These are phyloP conservation scores for Globisporangium viniferum DNA, from an alignment of 352 stramenopile species.

Conservation along the genomic window DNA sequence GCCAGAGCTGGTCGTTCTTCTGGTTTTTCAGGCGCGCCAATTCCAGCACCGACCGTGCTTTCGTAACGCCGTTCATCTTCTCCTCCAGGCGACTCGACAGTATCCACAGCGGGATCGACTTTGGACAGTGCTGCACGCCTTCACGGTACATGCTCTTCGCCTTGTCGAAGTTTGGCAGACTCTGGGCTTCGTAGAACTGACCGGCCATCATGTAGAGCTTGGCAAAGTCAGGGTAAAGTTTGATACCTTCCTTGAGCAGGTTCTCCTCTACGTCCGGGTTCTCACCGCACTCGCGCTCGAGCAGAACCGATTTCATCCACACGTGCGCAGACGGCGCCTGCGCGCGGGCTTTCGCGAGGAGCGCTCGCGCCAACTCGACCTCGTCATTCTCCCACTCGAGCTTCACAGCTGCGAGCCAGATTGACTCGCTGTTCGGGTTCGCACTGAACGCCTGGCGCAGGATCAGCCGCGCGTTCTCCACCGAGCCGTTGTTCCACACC, in stretches of 20 bases:
- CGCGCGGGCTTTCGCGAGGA: slow-evolving; percentile 73
- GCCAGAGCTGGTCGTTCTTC: slow-evolving; percentile 93
- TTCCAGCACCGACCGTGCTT: slow-evolving; percentile 97
- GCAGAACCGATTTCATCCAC: slow-evolving; percentile 98
- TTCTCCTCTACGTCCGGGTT: slow-evolving; percentile 63
- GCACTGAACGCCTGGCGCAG: slow-evolving; percentile 95
- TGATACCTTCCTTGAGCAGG: slow-evolving; percentile 90
- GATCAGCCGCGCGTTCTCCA: slow-evolving; percentile 92
- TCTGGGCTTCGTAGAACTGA: slow-evolving; percentile 84
- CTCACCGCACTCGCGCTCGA: slow-evolving; percentile 90
- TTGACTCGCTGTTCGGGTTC: slow-evolving; percentile 95
- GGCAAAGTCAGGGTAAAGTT: slow-evolving; percentile 88
- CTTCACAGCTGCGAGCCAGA: slow-evolving; percentile 97
- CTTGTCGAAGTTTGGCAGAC: slow-evolving; percentile 52
- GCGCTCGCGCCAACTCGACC: slow-evolving; percentile 87
- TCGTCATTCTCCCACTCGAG: slow-evolving; percentile 99
- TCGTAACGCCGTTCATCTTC: slow-evolving; percentile 86
- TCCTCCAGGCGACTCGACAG: slow-evolving; percentile 94
- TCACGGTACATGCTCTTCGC: slow-evolving; percentile 89
- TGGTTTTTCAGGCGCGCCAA: slow-evolving; percentile 94
- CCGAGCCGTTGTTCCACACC: slow-evolving; percentile 93
- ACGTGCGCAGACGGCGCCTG: slow-evolving; percentile 90
- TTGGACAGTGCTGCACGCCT: slow-evolving; percentile 91
- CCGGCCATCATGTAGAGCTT: slow-evolving; percentile 99
- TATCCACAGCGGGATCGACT: slow-evolving; percentile 93